phyloP scores from a whole-genome alignment of 257 asterid genomes.

The Marsdenia floribunda region DNA sequence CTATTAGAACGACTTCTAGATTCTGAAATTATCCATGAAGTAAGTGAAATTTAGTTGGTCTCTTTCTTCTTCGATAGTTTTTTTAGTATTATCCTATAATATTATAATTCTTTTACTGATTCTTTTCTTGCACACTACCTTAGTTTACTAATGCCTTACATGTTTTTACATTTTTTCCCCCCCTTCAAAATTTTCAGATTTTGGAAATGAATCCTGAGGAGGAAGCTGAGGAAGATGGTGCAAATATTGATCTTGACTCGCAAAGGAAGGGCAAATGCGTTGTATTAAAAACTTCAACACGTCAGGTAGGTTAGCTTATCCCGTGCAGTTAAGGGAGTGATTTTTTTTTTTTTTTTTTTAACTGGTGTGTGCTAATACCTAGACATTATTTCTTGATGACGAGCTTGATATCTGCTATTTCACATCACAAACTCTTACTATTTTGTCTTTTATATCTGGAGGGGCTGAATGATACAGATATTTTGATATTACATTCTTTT shows the following conservation, averaged over 20 bases:
- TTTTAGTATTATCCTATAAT: neutral
- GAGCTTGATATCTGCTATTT: neutral
- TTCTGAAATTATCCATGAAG: neutral
- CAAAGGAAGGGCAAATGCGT: conserved; percentile 99
- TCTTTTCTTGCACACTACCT: neutral
- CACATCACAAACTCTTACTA: neutral
- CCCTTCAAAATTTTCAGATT: conserved; percentile 35
- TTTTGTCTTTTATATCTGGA: neutral
- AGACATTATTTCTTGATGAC: neutral
- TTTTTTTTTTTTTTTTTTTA: neutral
- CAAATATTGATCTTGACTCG: conserved; percentile 94
- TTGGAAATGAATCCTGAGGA: conserved; percentile 99
- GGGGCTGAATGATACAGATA: neutral
- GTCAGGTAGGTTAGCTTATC: conserved; percentile 59
- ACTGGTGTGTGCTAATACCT: neutral
- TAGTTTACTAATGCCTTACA: neutral
- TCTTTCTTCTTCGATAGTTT: neutral
- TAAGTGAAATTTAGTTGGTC: neutral
- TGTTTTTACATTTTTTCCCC: neutral
- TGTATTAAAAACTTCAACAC: conserved; percentile 89
- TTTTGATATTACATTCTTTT: neutral
- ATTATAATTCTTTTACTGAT: neutral
- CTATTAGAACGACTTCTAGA: no score
- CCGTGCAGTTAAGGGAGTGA: neutral
- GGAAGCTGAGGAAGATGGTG: conserved; percentile 99